These are phyloP conservation scores for Colletotrichum incanum DNA, from an alignment of 2,329 filamentous ascomycete genomes.

Conservation along the genomic window DNA sequence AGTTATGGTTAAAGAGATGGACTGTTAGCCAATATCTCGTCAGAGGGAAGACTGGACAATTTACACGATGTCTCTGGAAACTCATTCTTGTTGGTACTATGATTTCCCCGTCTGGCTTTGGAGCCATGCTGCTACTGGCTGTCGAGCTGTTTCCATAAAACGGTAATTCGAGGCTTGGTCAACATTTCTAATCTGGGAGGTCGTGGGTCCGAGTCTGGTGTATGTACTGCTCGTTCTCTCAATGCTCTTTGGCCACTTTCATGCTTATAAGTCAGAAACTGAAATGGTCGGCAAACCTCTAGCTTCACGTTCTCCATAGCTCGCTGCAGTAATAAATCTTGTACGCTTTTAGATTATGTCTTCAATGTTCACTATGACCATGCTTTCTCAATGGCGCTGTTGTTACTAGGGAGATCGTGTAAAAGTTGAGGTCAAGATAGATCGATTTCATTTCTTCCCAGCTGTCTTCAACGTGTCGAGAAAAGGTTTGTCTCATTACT, in stretches of 20 bases:
- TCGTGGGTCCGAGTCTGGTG: background rate
- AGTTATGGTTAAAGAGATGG: background rate
- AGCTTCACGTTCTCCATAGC: background rate
- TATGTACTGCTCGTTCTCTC: background rate
- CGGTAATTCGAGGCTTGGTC: background rate
- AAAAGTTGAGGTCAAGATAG: background rate
- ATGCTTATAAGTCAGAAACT: background rate
- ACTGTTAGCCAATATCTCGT: background rate
- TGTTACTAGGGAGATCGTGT: background rate
- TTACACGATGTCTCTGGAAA: background rate
- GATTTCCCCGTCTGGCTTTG: background rate
- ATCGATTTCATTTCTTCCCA: background rate
- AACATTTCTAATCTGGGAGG: background rate
- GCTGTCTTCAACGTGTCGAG: background rate
- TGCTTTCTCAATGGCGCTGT: background rate
- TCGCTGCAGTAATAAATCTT: background rate
- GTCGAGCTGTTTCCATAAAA: background rate
- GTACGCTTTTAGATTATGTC: too few species aligned
- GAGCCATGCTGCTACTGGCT: background rate
- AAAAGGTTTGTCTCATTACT: background rate
- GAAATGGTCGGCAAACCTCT: background rate
- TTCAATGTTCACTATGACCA: background rate
- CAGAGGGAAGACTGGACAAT: background rate
- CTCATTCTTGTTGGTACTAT: background rate
- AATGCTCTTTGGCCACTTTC: background rate